Evolutionary conservation across 805 yeast genomes (phyloP), one percentile per base, ranked within the genome.

Genomic region (Ogataea salicorniae): DNA sequence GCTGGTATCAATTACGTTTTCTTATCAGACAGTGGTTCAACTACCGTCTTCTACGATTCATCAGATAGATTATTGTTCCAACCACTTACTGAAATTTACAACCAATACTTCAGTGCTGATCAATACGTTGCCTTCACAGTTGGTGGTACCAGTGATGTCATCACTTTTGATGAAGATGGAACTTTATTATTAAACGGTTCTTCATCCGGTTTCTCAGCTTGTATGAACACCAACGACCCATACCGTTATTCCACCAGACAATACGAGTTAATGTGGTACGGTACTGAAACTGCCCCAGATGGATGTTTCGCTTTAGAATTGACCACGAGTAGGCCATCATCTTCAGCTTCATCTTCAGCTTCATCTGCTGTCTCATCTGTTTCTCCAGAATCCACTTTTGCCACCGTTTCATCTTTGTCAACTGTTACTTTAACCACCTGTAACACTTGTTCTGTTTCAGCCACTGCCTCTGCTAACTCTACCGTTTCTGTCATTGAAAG

Each of bases 1-100:
- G 79, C 79, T 49, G 79, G 70, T 45, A 57, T 70, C 54, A 65
- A 69, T 64, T 74, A 72, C 60, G 52, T 70, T 37, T 66, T 70
- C 61, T 56, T 69, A 37, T 64, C 63, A 18, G 41, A 48, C 9
- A 54, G 48, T 23, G 58, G 16, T 29, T 17, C 65, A 36, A 43
- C 51, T 29, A 50, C 49, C 13, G 52, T 62, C 33, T 42, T 53
- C 41, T 67, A 61, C 53, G 59, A 49, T 33, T 48, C 47, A 11
- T 39, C 37, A 20, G n/a, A n/a, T n/a, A n/a, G n/a, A 20, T 20
- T 3, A 3, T 3, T 20, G 20, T 20, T 20, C 20, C 20, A 20
- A 20, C 20, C 3, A 20, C 20, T 20, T 20, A 20, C 20, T 3
- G 20, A 3, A 20, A 20, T 20, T 20, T 20, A 20, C 20, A 3